Evolutionary conservation across 305 asterid species (phyloP), one percentile per base, ranked within the genome.

Genomic region (Stenogyne calaminthoides): DNA sequence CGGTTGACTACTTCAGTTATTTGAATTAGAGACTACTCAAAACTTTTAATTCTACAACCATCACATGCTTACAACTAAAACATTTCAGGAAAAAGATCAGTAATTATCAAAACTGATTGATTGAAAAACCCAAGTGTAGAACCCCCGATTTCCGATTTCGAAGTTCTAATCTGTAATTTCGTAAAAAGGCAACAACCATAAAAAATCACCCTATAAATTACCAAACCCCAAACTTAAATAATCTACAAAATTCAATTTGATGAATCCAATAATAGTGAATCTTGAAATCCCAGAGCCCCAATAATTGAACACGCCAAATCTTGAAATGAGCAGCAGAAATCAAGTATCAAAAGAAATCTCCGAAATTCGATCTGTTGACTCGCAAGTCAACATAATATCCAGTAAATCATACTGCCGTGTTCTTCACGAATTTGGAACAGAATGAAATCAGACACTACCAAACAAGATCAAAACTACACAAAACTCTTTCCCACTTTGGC

Each of bases 361-460:
- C 47, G 37, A 51, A 70, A 56, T 75, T 63, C 74, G 84, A 76
- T 84, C 80, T 71, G 72, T 80, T 81, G 84, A 82, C 85, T 75
- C 61, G 20, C 40, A 46, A 85, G 85, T 82, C 82, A 83, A 78
- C 72, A 77, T 4, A 74, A 75, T 12, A 64, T 72, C 72, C 64
- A 70, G 69, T 74, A 71, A 80, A 80, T 71, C 78, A 49, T 7
- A 65, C 40, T 37, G 32, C 52, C 80, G 71, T 55, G 27, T 19
- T 52, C 69, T 71, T 34, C 61, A 68, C 61, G 64, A 73, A 69
- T 52, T 70, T 19, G 46, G 25, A 77, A 39, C 44, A 32, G 15
- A 49, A 44, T 69, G 20, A 49, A 52, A 44, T 57, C 73, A 56
- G 27, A 64, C n/a, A 67, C 32, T 81, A 77, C 58, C 66, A 63